Conservation (phyloP, 192 early-diverging fungal genomes). For the Backusella mclennaniae region DNA sequence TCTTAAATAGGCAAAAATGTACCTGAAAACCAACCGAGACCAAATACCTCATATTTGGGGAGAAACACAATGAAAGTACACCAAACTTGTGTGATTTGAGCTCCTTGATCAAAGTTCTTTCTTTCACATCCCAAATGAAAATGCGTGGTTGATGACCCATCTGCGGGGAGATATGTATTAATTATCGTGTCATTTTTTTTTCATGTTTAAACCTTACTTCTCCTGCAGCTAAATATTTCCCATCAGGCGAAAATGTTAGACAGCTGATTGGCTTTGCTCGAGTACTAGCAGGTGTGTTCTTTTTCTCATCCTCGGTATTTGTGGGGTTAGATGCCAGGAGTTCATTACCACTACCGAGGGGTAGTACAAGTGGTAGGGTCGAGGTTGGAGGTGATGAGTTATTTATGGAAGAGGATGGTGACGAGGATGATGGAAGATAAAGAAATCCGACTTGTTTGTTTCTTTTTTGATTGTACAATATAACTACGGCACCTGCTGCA, state of each 20-base stretch:
- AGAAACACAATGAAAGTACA: slow-evolving; percentile 65
- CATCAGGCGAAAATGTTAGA: slow-evolving; percentile 68
- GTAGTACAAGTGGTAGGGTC: slow-evolving; percentile 10
- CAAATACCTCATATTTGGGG: slow-evolving; percentile 64
- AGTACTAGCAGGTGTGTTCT: slow-evolving; percentile 28
- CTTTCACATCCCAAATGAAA: slow-evolving; percentile 65
- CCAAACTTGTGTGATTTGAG: slow-evolving; percentile 80
- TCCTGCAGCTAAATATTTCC: slow-evolving; percentile 69
- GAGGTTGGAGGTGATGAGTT: background rate
- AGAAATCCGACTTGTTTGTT: slow-evolving; percentile 66
- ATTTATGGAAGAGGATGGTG: background rate
- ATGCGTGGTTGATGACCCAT: slow-evolving; percentile 78
- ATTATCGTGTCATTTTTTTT: background rate
- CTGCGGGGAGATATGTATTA: slow-evolving; percentile 31
- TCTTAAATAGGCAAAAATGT: slow-evolving; percentile 8
- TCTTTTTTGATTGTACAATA: slow-evolving; percentile 71
- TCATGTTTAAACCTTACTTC: slow-evolving; percentile 50
- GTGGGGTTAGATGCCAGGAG: background rate
- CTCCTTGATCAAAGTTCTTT: slow-evolving; percentile 52
- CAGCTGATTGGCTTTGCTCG: slow-evolving; percentile 71
- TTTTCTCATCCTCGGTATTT: slow-evolving; percentile 21
- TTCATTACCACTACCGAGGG: slow-evolving; percentile 4
- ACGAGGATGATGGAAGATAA: slow-evolving; percentile 24
- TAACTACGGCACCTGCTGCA: slow-evolving; percentile 69
- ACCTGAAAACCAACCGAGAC: slow-evolving; percentile 79